Percentiles rank a stretch among this genome's conserved stretches.
These are phyloP conservation scores for Pythium plurisporium DNA, from an alignment of 352 stramenopile species.

Conservation along the genomic window DNA sequence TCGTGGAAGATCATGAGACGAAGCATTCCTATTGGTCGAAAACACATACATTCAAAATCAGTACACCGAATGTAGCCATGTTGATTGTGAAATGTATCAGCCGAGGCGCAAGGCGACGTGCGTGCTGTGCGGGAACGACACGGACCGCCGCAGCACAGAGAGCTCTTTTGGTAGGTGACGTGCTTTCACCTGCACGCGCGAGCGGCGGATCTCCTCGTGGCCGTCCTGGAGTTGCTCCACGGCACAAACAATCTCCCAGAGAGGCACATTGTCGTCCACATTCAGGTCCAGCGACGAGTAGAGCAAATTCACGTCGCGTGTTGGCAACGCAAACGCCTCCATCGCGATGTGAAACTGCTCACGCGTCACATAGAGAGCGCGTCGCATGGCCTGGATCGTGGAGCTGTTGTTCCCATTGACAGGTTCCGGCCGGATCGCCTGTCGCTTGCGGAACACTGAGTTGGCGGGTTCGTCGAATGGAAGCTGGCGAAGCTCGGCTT, in stretches of 20 bases:
- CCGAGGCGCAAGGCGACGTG: constrained; percentile 16
- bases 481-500: constrained; percentile 15
- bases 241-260: constrained; percentile 45
- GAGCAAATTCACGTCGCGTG: constrained; percentile 52
- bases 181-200: constrained; percentile 41
- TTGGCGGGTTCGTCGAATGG: constrained; percentile 14
- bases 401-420: constrained; percentile 21
- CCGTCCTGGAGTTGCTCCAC: constrained; percentile 43
- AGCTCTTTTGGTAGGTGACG: constrained; percentile 36
- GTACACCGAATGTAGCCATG: constrained; percentile 8
- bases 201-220: constrained; percentile 38
- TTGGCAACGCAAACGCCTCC: constrained; percentile 41
- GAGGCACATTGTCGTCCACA: constrained; percentile 40
- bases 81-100: not conserved
- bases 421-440: constrained; percentile 17
- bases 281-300: constrained; percentile 54
- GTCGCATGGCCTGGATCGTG: constrained; percentile 25
- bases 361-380: constrained; percentile 38
- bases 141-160: constrained; percentile 27
- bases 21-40: constrained; percentile 1
- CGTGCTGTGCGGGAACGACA: constrained; percentile 16
- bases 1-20: constrained; percentile 7
- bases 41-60: not conserved
- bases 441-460: constrained; percentile 15
- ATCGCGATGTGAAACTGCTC: constrained; percentile 58